These are phyloP conservation scores for Solanum hybrid DNA, from an alignment of 305 asterid species.

Conservation along the genomic window DNA sequence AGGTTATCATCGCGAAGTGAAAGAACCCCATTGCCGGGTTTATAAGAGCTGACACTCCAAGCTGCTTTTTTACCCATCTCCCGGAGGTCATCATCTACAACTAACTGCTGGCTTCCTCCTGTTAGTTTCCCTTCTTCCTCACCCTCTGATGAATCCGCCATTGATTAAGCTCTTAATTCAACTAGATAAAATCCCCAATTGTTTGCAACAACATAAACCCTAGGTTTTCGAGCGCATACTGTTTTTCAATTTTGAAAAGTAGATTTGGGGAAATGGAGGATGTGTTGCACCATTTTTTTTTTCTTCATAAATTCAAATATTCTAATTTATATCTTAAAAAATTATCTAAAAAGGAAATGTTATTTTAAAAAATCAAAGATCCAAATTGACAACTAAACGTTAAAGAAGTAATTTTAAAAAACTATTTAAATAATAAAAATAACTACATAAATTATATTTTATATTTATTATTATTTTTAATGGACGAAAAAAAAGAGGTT, in stretches of 20 bases:
- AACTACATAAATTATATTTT: background rate
- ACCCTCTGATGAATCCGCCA: conserved; percentile 70
- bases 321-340: background rate
- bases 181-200: background rate
- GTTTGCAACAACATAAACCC: background rate
- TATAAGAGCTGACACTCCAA: conserved; percentile 81
- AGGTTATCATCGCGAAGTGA: conserved; percentile 65
- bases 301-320: background rate
- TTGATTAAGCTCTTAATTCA: background rate
- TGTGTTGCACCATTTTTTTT: background rate
- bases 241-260: background rate
- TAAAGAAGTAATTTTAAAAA: background rate
- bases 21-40: conserved; percentile 61
- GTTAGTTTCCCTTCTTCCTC: conserved; percentile 66
- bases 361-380: background rate
- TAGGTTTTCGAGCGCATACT: background rate
- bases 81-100: conserved; percentile 51
- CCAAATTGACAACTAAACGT: background rate
- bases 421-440: background rate
- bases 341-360: background rate
- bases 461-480: background rate
- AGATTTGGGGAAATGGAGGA: background rate
- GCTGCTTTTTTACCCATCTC: conserved; percentile 79
- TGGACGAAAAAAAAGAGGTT: background rate
- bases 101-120: conserved; percentile 43